Evolutionary conservation across 2,329 filamentous ascomycete genomes (phyloP), one percentile per base, ranked within the genome.

Genomic region (Gnomoniopsis sp.): DNA sequence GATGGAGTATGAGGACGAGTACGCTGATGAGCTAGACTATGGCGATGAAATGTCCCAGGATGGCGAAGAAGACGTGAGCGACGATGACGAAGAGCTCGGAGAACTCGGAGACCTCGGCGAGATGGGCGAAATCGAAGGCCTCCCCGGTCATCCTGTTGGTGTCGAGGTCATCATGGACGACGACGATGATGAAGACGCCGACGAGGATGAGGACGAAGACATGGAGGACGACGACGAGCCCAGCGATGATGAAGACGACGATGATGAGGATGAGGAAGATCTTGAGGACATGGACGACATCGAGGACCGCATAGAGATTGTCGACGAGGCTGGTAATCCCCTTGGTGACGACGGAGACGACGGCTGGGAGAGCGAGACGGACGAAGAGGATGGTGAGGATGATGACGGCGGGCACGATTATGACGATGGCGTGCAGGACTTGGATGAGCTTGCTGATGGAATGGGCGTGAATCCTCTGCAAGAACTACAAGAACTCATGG

Each of bases 21-120:
- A 91, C 60, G 93, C 91, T 65, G 91, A 96, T 41, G 93, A 96
- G 65, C 95, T 97, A 86, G 91, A 96, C 56, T 96, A 96, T 67
- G 83, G 79, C 22, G 91, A 95, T 65, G 92, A 92, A 34, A 82
- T 90, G 68, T 87, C 87, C 0, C 84, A 82, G 63, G 90, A 93
- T 68, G 90, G 90, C 59, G 90, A 92, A 67, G 90, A 95, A 65
- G 89, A 93, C 58, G 87, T 96, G 59, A 96, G 93, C 67, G 90
- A 95, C 59, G 91, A 96, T 61, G 81, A 89, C 63, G 91, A 96
- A 58, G 90, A 90, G 30, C n/a, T n/a, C n/a, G n/a, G n/a, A n/a
- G n/a, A n/a, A n/a, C n/a, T n/a, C n/a, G n/a, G n/a, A n/a, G n/a
- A n/a, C n/a, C 82, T 92, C 53, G 87, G 87, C 62, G 90, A 87